Conservation (phyloP, 192 early-diverging fungal species). For the Pilobolus umbonatus region DNA sequence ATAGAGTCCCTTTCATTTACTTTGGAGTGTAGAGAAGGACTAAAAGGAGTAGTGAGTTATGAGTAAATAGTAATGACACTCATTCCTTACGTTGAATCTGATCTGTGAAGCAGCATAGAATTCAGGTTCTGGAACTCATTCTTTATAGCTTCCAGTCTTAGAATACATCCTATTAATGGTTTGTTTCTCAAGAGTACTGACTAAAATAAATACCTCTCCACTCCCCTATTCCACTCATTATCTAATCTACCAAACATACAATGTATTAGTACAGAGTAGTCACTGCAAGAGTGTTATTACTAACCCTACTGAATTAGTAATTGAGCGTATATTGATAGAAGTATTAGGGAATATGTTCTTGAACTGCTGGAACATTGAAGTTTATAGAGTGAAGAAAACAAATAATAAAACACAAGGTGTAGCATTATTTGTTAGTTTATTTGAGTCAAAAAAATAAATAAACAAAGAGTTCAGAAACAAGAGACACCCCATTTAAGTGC, state of each 20-base stretch:
- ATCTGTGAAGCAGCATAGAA: neutral
- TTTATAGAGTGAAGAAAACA: too few species aligned
- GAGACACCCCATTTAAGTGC: too few species aligned
- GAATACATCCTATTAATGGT: neutral
- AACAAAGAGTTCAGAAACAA: too few species aligned
- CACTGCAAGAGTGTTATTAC: neutral
- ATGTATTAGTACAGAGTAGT: neutral
- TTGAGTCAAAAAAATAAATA: too few species aligned
- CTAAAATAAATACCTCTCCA: constrained; percentile 12
- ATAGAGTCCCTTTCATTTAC: neutral
- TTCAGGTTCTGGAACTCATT: constrained; percentile 20
- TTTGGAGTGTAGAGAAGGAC: too few species aligned
- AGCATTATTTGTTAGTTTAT: too few species aligned
- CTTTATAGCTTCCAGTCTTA: constrained; percentile 14
- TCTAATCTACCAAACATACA: neutral
- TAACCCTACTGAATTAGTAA: constrained; percentile 14
- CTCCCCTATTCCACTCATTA: constrained; percentile 8
- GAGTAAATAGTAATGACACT: neutral
- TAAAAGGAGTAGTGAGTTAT: neutral
- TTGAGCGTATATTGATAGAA: constrained; percentile 4
- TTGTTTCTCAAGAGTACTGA: neutral
- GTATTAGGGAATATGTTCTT: constrained; percentile 21
- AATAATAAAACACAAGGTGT: too few species aligned
- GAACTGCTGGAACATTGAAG: constrained; percentile 25
- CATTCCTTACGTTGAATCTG: neutral